Evolutionary conservation across 2,329 filamentous ascomycete species (phyloP), one percentile per base, ranked within the genome.

Genomic region (Beauveria caledonica): DNA sequence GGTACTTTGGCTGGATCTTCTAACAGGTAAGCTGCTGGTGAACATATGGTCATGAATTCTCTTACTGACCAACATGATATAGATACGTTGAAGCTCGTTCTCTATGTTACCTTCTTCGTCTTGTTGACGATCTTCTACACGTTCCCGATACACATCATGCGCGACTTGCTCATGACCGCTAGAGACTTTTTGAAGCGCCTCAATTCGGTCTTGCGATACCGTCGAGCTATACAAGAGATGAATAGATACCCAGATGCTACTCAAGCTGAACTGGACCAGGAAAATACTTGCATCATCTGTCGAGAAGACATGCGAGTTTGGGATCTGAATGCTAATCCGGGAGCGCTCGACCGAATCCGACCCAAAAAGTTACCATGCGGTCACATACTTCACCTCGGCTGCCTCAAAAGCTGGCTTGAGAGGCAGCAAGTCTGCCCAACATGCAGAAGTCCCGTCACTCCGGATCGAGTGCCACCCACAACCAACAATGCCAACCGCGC

Each of bases 201-300:
- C n/a, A 83, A 86, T 64, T 92, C 96, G 65, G 89, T 97, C 65
- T 77, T 96, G 64, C 86, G 90, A 62, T 99, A 97, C 72, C 87
- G 92, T 61, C 91, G 91, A 68, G 94, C 94, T 2, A 92, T 96
- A 3, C 84, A 88, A 66, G 91, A 97, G 70, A 97, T 99, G 92
- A 94, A 96, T 69, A 84, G 85, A 62, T 97, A 97, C 70, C 89
- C 90, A 5, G 94, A 99, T 71, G 94, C 94, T 1, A 96, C 90
- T 1, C 81, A 84, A 2, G 90, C 95, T 65, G 93, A 99, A 65
- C 84, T 99, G 25, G 78, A 80, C 29, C 82, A 89, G 53, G 93
- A 97, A 71, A 91, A 95, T 68, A 95, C 94, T 3, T 99, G 94
- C 73, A 99, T 99, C 67, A 96, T 99, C 60, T 99, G 94, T 73